phyloP scores from a whole-genome alignment of 495 filamentous ascomycete species.

The Talaromyces liani region DNA sequence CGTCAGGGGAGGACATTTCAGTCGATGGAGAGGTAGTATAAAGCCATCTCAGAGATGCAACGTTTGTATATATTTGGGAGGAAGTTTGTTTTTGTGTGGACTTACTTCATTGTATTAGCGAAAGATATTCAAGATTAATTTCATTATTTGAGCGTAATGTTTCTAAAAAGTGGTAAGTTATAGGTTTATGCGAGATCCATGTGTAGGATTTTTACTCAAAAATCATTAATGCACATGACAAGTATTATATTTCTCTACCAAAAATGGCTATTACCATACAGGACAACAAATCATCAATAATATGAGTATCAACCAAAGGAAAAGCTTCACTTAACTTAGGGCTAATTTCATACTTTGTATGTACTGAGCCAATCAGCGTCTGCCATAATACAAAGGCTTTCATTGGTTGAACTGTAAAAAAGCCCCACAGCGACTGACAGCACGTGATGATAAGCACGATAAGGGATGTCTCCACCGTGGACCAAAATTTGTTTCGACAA shows the following conservation, averaged over 20 bases:
- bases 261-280: too few relatives aligned
- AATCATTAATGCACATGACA: too few relatives aligned
- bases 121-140: neutral
- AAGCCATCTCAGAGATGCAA: neutral
- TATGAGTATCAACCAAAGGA: neutral
- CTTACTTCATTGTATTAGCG: neutral
- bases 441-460: slow-evolving; percentile 6
- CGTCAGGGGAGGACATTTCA: neutral
- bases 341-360: neutral
- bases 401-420: neutral
- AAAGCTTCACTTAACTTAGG: neutral
- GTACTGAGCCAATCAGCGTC: neutral
- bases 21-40: neutral
- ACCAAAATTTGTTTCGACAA: slow-evolving; percentile 7
- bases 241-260: too few relatives aligned
- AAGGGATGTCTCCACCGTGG: neutral
- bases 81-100: neutral
- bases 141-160: neutral
- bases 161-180: neutral
- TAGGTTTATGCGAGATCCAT: neutral
- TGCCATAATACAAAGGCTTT: neutral
- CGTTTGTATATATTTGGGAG: neutral
- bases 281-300: neutral
- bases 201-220: too few relatives aligned
- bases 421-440: too few relatives aligned